Evolutionary conservation across 352 stramenopile genomes (phyloP), one percentile per base, ranked within the genome.

Genomic region (Phytophthora crassamura): DNA sequence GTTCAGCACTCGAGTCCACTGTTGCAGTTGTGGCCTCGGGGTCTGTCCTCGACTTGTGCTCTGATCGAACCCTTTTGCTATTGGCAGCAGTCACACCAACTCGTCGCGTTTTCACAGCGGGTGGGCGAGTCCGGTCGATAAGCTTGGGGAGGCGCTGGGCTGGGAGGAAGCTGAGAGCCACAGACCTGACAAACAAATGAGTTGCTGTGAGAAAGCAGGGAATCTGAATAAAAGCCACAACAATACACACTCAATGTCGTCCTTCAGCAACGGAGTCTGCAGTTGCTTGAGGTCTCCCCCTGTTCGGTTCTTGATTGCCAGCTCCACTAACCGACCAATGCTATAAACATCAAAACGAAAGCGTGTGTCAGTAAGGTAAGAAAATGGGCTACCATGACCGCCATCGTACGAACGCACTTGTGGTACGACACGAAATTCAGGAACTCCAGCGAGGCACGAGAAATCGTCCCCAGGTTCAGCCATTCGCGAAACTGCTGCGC

Each of bases 391-490:
- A 28, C 10, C 28, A 47, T 25, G 15, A 22, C 34, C 7, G 34
- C 18, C 30, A 55, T 10, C 20, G 18, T 4, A 58, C 15, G 25
- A n/a, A 68, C 80, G 55, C 67, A 92, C 87, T 91, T 92, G 73
- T 95, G 84, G 55, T 95, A 95, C 35, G 84, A 67, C 12, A 95
- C 83, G 51, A 95, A 95, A 59, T 95, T 95, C 41, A 95, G 74
- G 30, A 95, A 95, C 69, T 95, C 87, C 20, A 93, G 75, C 25
- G 85, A 90, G 32, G 87, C 87, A 12, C 80, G 78, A 4, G 85
- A 94, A 32, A 79, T 80, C 42, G 83, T 86, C 32, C 67, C 82
- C 6, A 95, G 57, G 4, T 57, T 56, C 14, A 95, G 68, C 87
- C 87, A 95, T 59, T 92, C 73, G 12, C 83, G 77, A 61, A 95